These are phyloP conservation scores for Cutaneotrichosporon sp. DNA, from an alignment of 1,284 basidiomycete species.

Conservation along the genomic window DNA sequence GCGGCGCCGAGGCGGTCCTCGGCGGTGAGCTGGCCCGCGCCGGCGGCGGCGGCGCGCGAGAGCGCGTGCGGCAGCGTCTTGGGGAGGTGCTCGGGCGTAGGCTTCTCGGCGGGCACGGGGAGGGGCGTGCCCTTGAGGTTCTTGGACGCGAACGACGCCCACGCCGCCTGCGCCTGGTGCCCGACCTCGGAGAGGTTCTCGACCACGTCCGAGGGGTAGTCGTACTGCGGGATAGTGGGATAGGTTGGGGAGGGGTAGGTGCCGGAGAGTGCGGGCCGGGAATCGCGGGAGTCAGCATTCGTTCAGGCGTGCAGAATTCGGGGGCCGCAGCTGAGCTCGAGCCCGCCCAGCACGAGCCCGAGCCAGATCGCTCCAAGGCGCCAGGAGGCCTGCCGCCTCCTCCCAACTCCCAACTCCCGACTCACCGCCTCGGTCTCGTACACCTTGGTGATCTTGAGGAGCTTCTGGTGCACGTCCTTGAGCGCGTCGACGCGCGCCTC, in stretches of 20 bases:
- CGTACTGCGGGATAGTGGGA: slow-evolving; percentile 59
- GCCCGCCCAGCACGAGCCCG: too few species aligned
- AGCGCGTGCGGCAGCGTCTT: slow-evolving; percentile 97
- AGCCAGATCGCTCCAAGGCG: not conserved
- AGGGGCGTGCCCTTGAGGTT: slow-evolving; percentile 88
- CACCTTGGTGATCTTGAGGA: slow-evolving; percentile 84
- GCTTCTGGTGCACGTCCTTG: slow-evolving; percentile 70
- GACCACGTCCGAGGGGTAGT: slow-evolving; percentile 67
- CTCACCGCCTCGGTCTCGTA: slow-evolving; percentile 69
- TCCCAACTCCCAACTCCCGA: too few species aligned
- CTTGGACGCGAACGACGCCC: slow-evolving; percentile 82
- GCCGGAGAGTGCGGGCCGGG: not conserved
- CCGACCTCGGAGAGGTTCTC: slow-evolving; percentile 59
- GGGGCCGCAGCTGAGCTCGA: too few species aligned
- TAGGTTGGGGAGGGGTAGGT: not conserved
- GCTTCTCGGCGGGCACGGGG: slow-evolving; percentile 60
- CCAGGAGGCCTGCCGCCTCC: not conserved
- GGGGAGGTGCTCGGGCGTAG: slow-evolving; percentile 56
- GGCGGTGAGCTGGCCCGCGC: slow-evolving; percentile 63
- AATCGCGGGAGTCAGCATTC: not conserved
- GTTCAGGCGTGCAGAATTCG: too few species aligned
- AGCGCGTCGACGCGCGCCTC: slow-evolving; percentile 94
- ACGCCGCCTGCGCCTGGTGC: slow-evolving; percentile 70
- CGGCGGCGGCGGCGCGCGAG: slow-evolving; percentile 73
- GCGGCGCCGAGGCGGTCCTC: slow-evolving; percentile 74